phyloP scores from a whole-genome alignment of 75 land plant species.

The Pinus albicaulis region DNA sequence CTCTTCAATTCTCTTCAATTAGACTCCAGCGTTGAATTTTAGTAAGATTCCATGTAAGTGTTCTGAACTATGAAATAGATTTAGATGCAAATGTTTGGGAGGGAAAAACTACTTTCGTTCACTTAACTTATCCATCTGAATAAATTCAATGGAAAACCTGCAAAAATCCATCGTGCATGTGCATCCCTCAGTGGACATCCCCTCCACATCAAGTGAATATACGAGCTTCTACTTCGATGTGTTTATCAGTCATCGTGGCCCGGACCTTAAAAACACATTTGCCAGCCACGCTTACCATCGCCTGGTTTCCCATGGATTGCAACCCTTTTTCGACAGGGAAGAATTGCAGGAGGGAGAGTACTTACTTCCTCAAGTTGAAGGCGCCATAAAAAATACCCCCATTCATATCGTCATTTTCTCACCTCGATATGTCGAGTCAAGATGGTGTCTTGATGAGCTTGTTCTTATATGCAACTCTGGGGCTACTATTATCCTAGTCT shows the following conservation, averaged over 20 bases:
- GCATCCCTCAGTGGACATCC: too few relatives aligned
- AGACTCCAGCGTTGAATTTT: too few relatives aligned
- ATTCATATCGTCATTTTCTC: background rate
- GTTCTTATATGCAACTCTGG: background rate
- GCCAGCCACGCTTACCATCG: background rate
- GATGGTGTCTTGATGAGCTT: background rate
- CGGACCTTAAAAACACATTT: background rate
- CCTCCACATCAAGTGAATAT: too few relatives aligned
- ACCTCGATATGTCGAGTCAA: background rate
- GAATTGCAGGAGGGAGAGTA: background rate
- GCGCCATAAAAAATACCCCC: background rate
- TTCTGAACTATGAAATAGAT: too few relatives aligned
- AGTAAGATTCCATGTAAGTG: too few relatives aligned
- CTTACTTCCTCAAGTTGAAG: background rate
- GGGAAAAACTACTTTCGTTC: too few relatives aligned
- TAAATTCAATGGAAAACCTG: too few relatives aligned
- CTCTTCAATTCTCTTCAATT: too few relatives aligned
- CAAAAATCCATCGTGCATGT: too few relatives aligned
- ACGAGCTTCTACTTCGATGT: background rate
- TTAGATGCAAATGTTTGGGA: too few relatives aligned
- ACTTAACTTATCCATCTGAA: too few relatives aligned
- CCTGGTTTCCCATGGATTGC: background rate
- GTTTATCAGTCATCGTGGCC: background rate
- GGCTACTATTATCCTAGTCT: background rate
- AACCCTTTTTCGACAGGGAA: background rate